phyloP scores from a whole-genome alignment of 2,329 filamentous ascomycete species.

The Cercospora nicotianae region DNA sequence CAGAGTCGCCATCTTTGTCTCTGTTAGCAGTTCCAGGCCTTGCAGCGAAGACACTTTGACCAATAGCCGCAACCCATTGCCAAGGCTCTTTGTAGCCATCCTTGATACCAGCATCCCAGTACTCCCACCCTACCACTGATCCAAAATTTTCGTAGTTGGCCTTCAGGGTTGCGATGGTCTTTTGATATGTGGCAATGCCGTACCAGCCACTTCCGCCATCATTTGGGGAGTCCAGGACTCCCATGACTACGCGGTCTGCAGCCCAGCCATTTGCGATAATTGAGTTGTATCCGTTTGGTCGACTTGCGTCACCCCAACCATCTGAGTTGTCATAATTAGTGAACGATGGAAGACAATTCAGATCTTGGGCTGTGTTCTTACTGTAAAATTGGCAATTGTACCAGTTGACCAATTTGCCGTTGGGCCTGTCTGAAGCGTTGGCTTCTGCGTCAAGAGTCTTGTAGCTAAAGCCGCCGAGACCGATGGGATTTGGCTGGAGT shows the following conservation, averaged over 20 bases:
- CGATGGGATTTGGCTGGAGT: slow-evolving; percentile 23
- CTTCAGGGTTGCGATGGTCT: slow-evolving; percentile 27
- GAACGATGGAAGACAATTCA: too few relatives aligned
- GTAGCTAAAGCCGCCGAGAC: slow-evolving; percentile 33
- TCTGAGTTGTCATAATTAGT: slow-evolving; percentile 6
- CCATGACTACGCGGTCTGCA: slow-evolving; percentile 31
- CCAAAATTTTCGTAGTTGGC: slow-evolving; percentile 32
- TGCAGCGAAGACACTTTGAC: slow-evolving; percentile 20
- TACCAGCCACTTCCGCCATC: slow-evolving; percentile 35
- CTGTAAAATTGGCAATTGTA: slow-evolving; percentile 37
- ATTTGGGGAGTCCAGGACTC: slow-evolving; percentile 29
- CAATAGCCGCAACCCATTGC: slow-evolving; percentile 27
- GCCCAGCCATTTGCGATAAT: slow-evolving; percentile 31
- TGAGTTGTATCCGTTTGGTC: slow-evolving; percentile 30
- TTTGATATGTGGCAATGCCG: slow-evolving; percentile 21
- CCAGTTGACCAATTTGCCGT: slow-evolving; percentile 35
- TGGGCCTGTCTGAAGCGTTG: slow-evolving; percentile 24
- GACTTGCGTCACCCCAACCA: slow-evolving; percentile 34
- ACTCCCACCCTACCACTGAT: slow-evolving; percentile 35
- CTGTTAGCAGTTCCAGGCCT: neutral
- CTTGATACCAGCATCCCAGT: slow-evolving; percentile 31
- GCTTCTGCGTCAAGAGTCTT: slow-evolving; percentile 28
- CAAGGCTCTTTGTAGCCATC: slow-evolving; percentile 23
- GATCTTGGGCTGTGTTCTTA: neutral
- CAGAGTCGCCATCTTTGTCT: slow-evolving; percentile 12